A percentile compares a stretch with the other conserved stretches of the same genome.
Evolutionary conservation across 257 asterid genomes (phyloP).

Genomic region (Plantago major): DNA sequence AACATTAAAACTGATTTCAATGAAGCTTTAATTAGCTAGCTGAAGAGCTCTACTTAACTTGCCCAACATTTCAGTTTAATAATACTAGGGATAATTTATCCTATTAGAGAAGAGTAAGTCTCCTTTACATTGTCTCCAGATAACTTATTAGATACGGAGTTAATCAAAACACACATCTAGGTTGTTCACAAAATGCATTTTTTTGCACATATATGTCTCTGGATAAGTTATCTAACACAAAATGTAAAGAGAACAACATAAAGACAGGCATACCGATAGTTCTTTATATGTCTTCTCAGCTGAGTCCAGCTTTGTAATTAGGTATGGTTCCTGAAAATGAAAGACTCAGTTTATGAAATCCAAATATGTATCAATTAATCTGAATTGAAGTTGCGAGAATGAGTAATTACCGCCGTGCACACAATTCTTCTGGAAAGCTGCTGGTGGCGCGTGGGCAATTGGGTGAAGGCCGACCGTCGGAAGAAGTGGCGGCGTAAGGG

Average conservation of each 20-base stretch:
- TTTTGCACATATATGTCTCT: too few species aligned
- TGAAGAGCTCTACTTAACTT: background rate
- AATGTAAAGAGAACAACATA: constrained; percentile 7
- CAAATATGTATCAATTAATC: background rate
- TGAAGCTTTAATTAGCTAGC: background rate
- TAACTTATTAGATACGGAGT: too few species aligned
- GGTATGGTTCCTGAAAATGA: constrained; percentile 76
- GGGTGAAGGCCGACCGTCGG: constrained; percentile 18
- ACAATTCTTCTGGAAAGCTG: constrained; percentile 39
- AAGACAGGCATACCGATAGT: constrained; percentile 60
- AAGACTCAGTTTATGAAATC: constrained; percentile 3
- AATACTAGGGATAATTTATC: too few species aligned
- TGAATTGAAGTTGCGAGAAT: background rate
- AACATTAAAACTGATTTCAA: constrained; percentile 3
- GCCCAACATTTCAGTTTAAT: background rate
- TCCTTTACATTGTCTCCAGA: too few species aligned
- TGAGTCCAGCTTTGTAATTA: constrained; percentile 83
- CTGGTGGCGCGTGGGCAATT: constrained; percentile 29
- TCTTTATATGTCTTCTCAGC: constrained; percentile 97
- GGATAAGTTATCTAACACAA: background rate
- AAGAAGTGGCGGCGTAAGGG: constrained; percentile 25
- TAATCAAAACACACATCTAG: too few species aligned
- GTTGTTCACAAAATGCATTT: too few species aligned
- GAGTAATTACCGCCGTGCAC: constrained; percentile 82
- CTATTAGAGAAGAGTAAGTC: too few species aligned